Evolutionary conservation across 2,329 filamentous ascomycete genomes (phyloP).

Genomic region (Colletotrichum graminicola): DNA sequence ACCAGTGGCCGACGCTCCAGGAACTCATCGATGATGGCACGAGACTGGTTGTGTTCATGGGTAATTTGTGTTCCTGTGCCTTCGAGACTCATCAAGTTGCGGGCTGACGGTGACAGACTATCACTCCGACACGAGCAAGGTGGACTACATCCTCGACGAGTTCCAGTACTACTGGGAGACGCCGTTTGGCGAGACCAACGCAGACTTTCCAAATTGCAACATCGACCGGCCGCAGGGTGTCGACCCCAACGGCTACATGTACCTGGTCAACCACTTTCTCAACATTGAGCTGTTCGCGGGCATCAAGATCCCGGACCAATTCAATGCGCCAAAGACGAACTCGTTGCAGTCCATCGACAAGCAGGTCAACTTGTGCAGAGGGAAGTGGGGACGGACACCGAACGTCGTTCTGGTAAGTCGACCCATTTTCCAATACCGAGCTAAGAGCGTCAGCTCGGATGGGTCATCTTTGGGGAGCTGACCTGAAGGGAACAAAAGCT

Average conservation of each 20-base stretch:
- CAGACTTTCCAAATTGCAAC: conserved; percentile 72
- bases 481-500: conserved; percentile 49
- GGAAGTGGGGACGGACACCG: conserved; percentile 45
- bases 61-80: conserved; percentile 51
- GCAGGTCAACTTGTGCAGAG: conserved; percentile 48
- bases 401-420: conserved; percentile 54
- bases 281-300: conserved; percentile 50
- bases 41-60: conserved; percentile 79
- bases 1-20: conserved; percentile 78
- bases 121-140: conserved; percentile 59
- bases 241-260: conserved; percentile 56
- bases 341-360: conserved; percentile 49
- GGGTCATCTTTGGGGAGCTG: conserved; percentile 12
- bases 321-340: conserved; percentile 51
- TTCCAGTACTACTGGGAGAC: conserved; percentile 81
- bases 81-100: not conserved
- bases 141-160: conserved; percentile 74
- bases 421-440: not conserved
- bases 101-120: conserved; percentile 64
- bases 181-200: conserved; percentile 71
- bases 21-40: conserved; percentile 72
- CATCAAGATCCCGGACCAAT: conserved; percentile 53
- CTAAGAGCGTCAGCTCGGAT: not conserved
- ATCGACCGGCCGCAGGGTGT: conserved; percentile 70
- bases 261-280: conserved; percentile 58